Conservation (phyloP, 352 stramenopile genomes). For the Pythium rishiriense region DNA sequence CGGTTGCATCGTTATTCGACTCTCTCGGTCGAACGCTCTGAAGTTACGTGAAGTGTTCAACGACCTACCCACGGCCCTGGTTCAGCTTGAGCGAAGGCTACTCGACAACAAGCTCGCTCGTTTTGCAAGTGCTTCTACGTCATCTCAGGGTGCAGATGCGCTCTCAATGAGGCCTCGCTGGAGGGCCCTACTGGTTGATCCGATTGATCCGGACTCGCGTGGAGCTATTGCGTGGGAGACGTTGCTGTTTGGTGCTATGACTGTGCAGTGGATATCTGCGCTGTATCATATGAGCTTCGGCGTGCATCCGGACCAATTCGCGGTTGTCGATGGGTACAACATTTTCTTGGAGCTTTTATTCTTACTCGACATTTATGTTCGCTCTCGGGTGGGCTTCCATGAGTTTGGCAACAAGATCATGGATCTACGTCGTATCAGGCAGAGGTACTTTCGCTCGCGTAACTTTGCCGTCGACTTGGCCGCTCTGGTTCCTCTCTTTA, state of each 20-base stretch:
- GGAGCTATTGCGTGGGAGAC: conserved; percentile 41
- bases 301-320: conserved; percentile 23
- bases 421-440: conserved; percentile 37
- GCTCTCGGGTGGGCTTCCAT: conserved; percentile 42
- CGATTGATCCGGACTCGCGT: conserved; percentile 38
- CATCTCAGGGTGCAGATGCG: background rate
- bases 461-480: conserved; percentile 43
- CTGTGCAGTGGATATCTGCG: conserved; percentile 41
- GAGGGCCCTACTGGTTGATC: conserved; percentile 6
- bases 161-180: background rate
- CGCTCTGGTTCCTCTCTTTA: conserved; percentile 41
- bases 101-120: conserved; percentile 28
- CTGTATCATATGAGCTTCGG: conserved; percentile 48
- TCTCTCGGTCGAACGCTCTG: conserved; percentile 1
- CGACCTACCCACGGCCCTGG: conserved; percentile 5
- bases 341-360: conserved; percentile 47
- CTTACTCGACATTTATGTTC: conserved; percentile 45
- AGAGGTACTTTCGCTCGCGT: conserved; percentile 37
- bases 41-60: conserved; percentile 21
- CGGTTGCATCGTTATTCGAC: conserved; percentile 32
- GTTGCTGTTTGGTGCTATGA: conserved; percentile 45
- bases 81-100: conserved; percentile 23
- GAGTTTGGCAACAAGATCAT: conserved; percentile 64
- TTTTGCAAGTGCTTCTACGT: conserved; percentile 14
- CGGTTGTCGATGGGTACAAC: conserved; percentile 29